Evolutionary conservation across 805 yeast genomes (phyloP), one percentile per base, ranked within the genome.

Genomic region (Grigorovia transvaalensis): DNA sequence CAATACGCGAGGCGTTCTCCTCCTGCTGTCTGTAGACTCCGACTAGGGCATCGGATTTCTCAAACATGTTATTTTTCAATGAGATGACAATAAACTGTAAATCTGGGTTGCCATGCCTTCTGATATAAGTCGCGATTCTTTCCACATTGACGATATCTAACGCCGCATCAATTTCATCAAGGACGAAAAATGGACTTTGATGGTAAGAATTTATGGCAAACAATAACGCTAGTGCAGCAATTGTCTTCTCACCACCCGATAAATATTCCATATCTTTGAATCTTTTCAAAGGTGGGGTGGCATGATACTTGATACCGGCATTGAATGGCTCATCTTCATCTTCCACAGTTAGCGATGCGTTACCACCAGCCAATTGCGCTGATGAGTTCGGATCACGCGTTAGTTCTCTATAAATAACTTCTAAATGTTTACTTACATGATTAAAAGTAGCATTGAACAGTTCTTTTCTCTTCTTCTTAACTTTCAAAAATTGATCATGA

Each of bases 151-250:
- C 81, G 54, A 86, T 83, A 68, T 93, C 99, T 53, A 93, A 76
- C 0, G 98, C 98, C 0, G 99, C 98, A 70, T 93, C 99, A n/a
- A 93, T 89, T 69, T 93, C 99, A 66, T 93, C 99, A 45, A 93
- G 72, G 0, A 93, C 96, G 64, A 93, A 91, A 65, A 93, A 93
- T 35, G 99, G 99, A 0, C 96, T 84, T 2, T 97, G 97, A 49
- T 84, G 91, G 68, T 73, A 85, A 0, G 95, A 82, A 65, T 93
- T 97, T 44, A 90, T 81, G 0, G 98, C 90, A 71, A 93, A 93
- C 47, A 93, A 68, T 56, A 93, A 72, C 0, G 98, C 97, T 56
- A 93, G 71, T 0, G 99, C 99, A 1, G 99, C 99, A 66, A 93
- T 84, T 1, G 97, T 87, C 64, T 90, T 89, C 64, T 93, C 99